These are phyloP conservation scores for Kwoniella newhampshirensis DNA, from an alignment of 768 basidiomycete genomes.

Conservation along the genomic window DNA sequence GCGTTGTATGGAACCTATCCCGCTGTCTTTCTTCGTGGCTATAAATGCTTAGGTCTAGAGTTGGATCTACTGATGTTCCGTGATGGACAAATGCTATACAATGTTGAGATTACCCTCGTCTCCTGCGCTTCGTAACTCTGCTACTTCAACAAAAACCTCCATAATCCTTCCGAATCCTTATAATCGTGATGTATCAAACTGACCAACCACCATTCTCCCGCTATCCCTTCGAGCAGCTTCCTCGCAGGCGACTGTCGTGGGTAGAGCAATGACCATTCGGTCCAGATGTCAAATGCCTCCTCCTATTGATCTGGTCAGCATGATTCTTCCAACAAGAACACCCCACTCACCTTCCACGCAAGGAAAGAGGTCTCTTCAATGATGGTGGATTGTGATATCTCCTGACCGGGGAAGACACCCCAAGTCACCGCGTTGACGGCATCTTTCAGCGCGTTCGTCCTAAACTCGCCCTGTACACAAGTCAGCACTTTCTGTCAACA, in stretches of 20 bases:
- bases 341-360: constrained; percentile 91
- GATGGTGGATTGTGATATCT: constrained; percentile 92
- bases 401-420: constrained; percentile 97
- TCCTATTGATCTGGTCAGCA: constrained; percentile 72
- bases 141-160: constrained; percentile 71
- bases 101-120: neutral
- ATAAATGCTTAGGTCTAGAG: neutral
- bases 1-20: too few relatives aligned
- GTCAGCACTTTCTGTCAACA: neutral
- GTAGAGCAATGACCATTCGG: constrained; percentile 87
- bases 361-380: constrained; percentile 93
- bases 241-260: constrained; percentile 72
- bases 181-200: constrained; percentile 93
- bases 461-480: constrained; percentile 67
- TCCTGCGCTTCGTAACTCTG: neutral
- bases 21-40: too few relatives aligned
- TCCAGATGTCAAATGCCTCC: constrained; percentile 94
- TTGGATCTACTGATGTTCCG: constrained; percentile 12
- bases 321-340: neutral
- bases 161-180: constrained; percentile 72
- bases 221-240: constrained; percentile 67
- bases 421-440: constrained; percentile 95
- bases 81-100: constrained; percentile 7
- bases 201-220: constrained; percentile 79
- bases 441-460: constrained; percentile 73